Evolutionary conservation across 2,329 filamentous ascomycete genomes (phyloP).

Genomic region (Fusarium protoensiforme): DNA sequence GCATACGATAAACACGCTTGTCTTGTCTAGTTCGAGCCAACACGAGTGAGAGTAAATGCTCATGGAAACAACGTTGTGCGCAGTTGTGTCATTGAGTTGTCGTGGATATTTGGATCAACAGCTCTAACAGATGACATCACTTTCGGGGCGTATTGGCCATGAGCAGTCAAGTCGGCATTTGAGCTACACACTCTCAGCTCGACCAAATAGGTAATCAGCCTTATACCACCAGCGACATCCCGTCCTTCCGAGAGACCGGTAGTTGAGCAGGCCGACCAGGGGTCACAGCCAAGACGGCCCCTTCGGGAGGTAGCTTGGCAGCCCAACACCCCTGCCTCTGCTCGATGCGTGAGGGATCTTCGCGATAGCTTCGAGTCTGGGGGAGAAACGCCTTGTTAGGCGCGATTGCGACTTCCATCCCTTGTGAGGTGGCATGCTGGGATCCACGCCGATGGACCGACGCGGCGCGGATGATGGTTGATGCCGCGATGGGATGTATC

Average conservation of each 20-base stretch:
- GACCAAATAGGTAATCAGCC: constrained; percentile 2
- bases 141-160: constrained; percentile 17
- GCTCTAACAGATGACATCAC: constrained; percentile 18
- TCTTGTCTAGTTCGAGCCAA: not conserved
- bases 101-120: constrained; percentile 21
- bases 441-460: constrained; percentile 32
- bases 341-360: constrained; percentile 16
- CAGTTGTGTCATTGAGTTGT: not conserved
- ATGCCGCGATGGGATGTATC: not conserved
- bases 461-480: not conserved
- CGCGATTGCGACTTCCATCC: constrained; percentile 29
- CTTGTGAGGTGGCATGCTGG: not conserved
- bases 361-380: constrained; percentile 5
- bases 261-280: not conserved
- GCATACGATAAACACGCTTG: not conserved
- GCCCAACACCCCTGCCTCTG: not conserved
- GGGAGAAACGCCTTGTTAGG: constrained; percentile 31
- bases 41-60: not conserved
- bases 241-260: not conserved
- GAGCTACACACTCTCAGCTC: not conserved
- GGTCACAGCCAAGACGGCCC: not conserved
- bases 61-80: not conserved
- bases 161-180: not conserved
- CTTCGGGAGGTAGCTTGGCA: constrained; percentile 4
- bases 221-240: not conserved